Conservation (phyloP, 2,329 filamentous ascomycete genomes). For the Alternaria triticimaculans region DNA sequence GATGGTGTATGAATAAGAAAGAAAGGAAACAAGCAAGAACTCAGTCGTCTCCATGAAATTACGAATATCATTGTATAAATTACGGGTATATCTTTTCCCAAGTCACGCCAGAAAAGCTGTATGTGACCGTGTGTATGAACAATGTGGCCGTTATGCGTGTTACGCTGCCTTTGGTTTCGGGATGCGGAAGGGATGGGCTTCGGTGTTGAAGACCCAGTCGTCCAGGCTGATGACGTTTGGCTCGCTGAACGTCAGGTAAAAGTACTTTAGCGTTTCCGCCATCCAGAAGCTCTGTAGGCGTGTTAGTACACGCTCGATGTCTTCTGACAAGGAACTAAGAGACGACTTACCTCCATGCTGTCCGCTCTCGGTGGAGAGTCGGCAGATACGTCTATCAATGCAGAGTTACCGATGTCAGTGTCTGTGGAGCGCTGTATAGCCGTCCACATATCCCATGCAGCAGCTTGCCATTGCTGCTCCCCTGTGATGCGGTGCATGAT, state of each 20-base stretch:
- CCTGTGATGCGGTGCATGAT: slow-evolving; percentile 67
- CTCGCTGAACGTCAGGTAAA: slow-evolving; percentile 56
- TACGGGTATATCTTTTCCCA: background rate
- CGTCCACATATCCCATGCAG: slow-evolving; percentile 60
- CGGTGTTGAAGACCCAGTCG: slow-evolving; percentile 56
- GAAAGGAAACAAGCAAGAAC: background rate
- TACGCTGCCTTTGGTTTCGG: slow-evolving; percentile 21
- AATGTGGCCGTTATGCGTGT: background rate
- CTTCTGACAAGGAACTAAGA: background rate
- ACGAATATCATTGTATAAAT: background rate
- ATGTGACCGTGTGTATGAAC: background rate
- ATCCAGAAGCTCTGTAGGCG: slow-evolving; percentile 54
- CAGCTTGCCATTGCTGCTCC: slow-evolving; percentile 54
- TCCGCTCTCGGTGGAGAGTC: slow-evolving; percentile 49
- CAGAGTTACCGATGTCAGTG: slow-evolving; percentile 56
- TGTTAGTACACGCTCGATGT: slow-evolving; percentile 13
- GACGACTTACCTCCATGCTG: slow-evolving; percentile 52
- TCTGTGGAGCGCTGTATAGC: slow-evolving; percentile 52
- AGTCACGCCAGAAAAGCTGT: background rate
- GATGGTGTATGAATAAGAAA: background rate
- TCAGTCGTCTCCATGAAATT: background rate
- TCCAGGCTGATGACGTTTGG: slow-evolving; percentile 53
- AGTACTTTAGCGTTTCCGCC: slow-evolving; percentile 59
- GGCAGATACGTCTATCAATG: slow-evolving; percentile 52
- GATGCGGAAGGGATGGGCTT: slow-evolving; percentile 55